Conservation (phyloP, 176 grass and related monocot genomes). For the Elymus sibiricus region DNA sequence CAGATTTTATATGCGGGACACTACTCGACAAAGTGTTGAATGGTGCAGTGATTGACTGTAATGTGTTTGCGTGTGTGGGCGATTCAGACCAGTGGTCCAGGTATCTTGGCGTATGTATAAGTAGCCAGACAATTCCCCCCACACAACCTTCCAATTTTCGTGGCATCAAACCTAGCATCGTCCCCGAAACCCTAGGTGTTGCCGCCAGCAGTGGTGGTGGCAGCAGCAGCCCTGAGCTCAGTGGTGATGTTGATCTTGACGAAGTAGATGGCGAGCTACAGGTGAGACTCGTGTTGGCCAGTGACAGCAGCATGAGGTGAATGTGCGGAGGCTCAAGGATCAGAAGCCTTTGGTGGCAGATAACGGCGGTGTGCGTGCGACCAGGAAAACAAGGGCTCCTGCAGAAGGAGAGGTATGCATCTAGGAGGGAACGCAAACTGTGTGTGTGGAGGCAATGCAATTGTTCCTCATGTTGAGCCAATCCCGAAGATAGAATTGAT, state of each 20-base stretch:
- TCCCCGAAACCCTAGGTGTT: background rate
- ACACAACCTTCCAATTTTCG: background rate
- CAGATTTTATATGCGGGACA: background rate
- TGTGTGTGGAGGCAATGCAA: background rate
- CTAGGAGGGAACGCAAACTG: background rate
- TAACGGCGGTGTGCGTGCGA: background rate
- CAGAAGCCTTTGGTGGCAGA: background rate
- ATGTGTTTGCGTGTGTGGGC: background rate
- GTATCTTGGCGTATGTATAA: background rate
- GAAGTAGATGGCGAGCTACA: background rate
- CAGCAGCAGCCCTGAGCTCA: background rate
- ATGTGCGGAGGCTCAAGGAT: background rate
- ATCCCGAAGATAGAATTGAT: background rate
- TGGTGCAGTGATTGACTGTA: background rate
- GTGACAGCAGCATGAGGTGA: conserved; percentile 5
- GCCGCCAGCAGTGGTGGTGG: background rate
- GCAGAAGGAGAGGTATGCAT: background rate
- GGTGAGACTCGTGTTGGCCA: background rate
- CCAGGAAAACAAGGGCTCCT: background rate
- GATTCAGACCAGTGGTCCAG: background rate
- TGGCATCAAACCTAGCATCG: background rate
- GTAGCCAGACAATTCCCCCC: background rate
- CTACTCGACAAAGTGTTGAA: background rate
- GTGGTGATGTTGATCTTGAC: background rate
- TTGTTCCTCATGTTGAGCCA: background rate